Evolutionary conservation across 1,284 basidiomycete genomes (phyloP).

Genomic region (Papiliotrema nemorosa): DNA sequence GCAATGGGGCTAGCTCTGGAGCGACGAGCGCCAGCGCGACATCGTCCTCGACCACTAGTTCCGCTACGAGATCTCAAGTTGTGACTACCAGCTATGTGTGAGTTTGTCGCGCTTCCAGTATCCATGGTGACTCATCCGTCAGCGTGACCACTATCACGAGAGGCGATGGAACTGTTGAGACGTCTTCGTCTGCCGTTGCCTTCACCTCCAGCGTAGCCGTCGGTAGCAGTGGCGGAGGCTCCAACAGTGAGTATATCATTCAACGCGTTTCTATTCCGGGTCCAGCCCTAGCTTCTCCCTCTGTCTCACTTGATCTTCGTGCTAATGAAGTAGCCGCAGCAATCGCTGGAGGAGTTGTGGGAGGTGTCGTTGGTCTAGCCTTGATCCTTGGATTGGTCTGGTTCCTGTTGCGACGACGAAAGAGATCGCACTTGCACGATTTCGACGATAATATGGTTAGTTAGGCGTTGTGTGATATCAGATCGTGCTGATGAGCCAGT

Average conservation of each 20-base stretch:
- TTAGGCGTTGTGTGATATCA: slow-evolving; percentile 1
- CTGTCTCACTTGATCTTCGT: no score
- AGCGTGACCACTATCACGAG: slow-evolving; percentile 3
- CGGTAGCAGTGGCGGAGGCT: slow-evolving; percentile 3
- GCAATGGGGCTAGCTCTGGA: no score
- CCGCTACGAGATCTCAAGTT: no score
- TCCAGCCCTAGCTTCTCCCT: no score
- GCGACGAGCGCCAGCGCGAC: no score
- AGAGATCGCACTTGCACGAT: slow-evolving; percentile 39
- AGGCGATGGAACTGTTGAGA: not conserved
- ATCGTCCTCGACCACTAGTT: no score
- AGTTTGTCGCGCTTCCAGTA: not conserved
- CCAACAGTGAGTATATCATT: slow-evolving; percentile 14
- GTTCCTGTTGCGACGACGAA: slow-evolving; percentile 40
- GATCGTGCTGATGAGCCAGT: slow-evolving; percentile 22
- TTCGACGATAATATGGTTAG: slow-evolving; percentile 50
- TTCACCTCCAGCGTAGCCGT: slow-evolving; percentile 9
- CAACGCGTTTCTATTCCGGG: not conserved
- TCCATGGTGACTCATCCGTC: not conserved
- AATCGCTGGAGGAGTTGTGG: slow-evolving; percentile 48
- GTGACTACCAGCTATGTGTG: not conserved
- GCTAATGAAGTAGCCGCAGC: slow-evolving; percentile 34
- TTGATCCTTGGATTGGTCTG: slow-evolving; percentile 32
- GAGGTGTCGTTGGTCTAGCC: slow-evolving; percentile 44
- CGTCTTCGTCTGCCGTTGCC: not conserved